A percentile compares a stretch with the other conserved stretches of the same genome.
Evolutionary conservation across 208 protist species (phyloP).

Genomic region (Paratrypanosoma confusum): DNA sequence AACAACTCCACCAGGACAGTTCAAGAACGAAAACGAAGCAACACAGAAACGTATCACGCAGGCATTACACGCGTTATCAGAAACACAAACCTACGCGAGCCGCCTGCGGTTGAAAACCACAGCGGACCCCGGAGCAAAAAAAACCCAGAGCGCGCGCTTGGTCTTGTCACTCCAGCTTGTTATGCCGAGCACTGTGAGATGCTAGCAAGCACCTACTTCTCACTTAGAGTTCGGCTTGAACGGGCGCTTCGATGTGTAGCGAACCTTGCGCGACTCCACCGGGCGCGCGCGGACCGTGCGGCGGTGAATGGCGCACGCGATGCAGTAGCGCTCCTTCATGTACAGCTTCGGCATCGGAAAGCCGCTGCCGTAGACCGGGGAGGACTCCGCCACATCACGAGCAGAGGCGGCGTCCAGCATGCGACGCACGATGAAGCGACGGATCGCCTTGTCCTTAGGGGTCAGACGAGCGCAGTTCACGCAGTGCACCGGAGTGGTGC

Average conservation of each 20-base stretch:
- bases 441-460: constrained; percentile 97
- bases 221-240: constrained; percentile 32
- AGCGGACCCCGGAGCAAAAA: no score
- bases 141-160: no score
- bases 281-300: constrained; percentile 92
- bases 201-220: constrained; percentile 14
- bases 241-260: constrained; percentile 75
- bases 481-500: constrained; percentile 86
- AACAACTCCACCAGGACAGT: no score
- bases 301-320: constrained; percentile 99
- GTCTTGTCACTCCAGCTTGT: no score
- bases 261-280: constrained; percentile 67
- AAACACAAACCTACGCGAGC: no score
- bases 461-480: constrained; percentile 88
- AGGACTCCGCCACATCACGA: constrained; percentile 95
- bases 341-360: constrained; percentile 98
- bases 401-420: constrained; percentile 97
- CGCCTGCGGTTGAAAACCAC: no score
- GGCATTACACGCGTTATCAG: no score
- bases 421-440: constrained; percentile 97
- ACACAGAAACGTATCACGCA: background rate
- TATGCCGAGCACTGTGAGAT: no score
- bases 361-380: constrained; percentile 82
- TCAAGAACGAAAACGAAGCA: constrained; percentile 4
- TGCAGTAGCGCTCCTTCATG: constrained; percentile 99